Conservation (phyloP, 306 rosid genomes). For the Dalbergia oliveri region DNA sequence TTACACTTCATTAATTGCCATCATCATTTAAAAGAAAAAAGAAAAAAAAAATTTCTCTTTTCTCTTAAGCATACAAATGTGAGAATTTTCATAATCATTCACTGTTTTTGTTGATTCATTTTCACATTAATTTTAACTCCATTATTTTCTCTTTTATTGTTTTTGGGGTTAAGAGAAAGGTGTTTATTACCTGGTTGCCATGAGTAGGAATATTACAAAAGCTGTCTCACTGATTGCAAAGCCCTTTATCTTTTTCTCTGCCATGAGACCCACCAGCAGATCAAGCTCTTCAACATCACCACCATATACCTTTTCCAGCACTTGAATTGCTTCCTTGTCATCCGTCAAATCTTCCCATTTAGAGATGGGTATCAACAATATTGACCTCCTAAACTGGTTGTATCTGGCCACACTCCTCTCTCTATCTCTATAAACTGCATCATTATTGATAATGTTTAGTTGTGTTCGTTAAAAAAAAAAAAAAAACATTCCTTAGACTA, state of each 20-base stretch:
- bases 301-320: slow-evolving; percentile 59
- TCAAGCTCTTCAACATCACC: slow-evolving; percentile 71
- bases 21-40: too few species aligned
- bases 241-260: slow-evolving; percentile 72
- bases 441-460: neutral
- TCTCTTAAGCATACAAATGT: too few species aligned
- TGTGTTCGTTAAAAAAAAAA: too few species aligned
- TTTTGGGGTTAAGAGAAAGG: too few species aligned
- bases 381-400: slow-evolving; percentile 60
- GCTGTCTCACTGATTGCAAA: slow-evolving; percentile 76
- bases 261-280: slow-evolving; percentile 68
- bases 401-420: slow-evolving; percentile 69
- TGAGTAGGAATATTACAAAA: slow-evolving; percentile 58
- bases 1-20: too few species aligned
- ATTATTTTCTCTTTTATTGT: too few species aligned
- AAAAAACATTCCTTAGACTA: too few species aligned
- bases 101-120: too few species aligned
- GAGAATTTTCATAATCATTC: too few species aligned
- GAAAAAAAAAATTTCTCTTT: too few species aligned
- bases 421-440: slow-evolving; percentile 72
- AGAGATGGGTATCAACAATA: slow-evolving; percentile 59
- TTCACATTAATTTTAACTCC: neutral
- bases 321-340: slow-evolving; percentile 58
- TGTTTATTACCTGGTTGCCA: slow-evolving; percentile 63
- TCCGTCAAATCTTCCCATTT: slow-evolving; percentile 72